Conservation (phyloP, 2,329 filamentous ascomycete genomes). For the Cytospora paraplurivora region DNA sequence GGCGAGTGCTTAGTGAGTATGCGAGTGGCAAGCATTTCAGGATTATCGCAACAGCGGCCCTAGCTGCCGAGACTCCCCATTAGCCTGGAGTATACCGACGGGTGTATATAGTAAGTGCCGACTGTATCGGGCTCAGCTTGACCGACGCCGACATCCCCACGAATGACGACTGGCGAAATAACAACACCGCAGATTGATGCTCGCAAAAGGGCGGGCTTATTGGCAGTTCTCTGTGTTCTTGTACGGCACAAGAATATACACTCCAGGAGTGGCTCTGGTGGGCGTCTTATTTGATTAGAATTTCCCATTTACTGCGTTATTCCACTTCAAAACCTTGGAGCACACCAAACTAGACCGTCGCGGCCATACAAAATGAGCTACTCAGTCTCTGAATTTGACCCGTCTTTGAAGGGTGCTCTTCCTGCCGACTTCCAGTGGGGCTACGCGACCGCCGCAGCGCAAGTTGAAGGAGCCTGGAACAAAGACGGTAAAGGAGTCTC, state of each 20-base stretch:
- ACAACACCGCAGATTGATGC: background rate
- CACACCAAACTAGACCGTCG: background rate
- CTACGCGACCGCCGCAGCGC: constrained; percentile 44
- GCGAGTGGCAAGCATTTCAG: background rate
- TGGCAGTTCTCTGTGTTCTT: background rate
- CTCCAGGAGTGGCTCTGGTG: background rate
- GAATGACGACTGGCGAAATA: constrained; percentile 13
- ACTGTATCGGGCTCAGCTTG: constrained; percentile 20
- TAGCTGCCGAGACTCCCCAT: constrained; percentile 4
- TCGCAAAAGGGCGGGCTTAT: background rate
- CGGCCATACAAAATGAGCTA: constrained; percentile 28
- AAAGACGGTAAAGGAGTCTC: constrained; percentile 45
- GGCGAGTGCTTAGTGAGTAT: too few relatives aligned
- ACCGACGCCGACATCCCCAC: constrained; percentile 23
- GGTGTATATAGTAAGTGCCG: background rate
- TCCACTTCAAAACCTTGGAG: background rate
- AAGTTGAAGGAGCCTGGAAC: constrained; percentile 47
- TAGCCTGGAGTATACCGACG: constrained; percentile 6
- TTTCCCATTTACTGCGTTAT: too few relatives aligned
- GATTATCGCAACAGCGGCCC: constrained; percentile 19
- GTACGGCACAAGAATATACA: background rate
- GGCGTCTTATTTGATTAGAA: background rate
- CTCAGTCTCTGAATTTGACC: constrained; percentile 32
- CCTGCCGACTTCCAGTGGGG: constrained; percentile 44
- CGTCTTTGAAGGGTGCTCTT: constrained; percentile 35